A percentile compares a stretch with the other conserved stretches of the same genome.
Evolutionary conservation across 331 rosid genomes (phyloP).

Genomic region (Pyrus hybrid): DNA sequence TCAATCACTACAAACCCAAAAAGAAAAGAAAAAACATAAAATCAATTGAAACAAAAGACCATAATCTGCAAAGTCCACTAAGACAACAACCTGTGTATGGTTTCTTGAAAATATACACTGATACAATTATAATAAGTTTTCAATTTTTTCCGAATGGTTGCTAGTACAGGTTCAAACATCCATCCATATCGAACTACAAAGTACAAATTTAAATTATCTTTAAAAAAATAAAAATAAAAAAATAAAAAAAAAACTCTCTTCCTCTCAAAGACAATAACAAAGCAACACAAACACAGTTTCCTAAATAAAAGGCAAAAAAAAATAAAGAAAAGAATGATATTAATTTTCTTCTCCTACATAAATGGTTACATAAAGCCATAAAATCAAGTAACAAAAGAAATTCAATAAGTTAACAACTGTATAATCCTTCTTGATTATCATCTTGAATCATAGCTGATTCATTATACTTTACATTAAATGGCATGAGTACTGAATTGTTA

Average conservation of each 20-base stretch:
- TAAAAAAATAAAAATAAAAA: too few relatives aligned
- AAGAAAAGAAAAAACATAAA: not conserved
- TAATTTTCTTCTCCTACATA: not conserved
- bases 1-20: not conserved
- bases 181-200: too few relatives aligned
- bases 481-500: too few relatives aligned
- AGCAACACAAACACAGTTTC: too few relatives aligned
- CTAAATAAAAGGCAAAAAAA: too few relatives aligned
- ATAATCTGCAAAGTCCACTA: not conserved
- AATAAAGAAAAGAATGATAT: too few relatives aligned
- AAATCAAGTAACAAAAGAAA: too few relatives aligned
- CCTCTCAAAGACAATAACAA: not conserved
- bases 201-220: not conserved
- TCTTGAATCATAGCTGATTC: too few relatives aligned
- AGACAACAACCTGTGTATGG: not conserved
- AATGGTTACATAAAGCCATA: not conserved
- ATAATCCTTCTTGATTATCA: too few relatives aligned
- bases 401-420: too few relatives aligned
- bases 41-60: not conserved
- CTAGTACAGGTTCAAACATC: not conserved
- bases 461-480: too few relatives aligned
- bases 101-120: not conserved
- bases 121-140: not conserved
- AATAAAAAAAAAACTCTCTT: too few relatives aligned
- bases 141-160: not conserved